Evolutionary conservation across 176 grass and related monocot species (phyloP), one percentile per base, ranked within the genome.

Genomic region (Carex littledalei): DNA sequence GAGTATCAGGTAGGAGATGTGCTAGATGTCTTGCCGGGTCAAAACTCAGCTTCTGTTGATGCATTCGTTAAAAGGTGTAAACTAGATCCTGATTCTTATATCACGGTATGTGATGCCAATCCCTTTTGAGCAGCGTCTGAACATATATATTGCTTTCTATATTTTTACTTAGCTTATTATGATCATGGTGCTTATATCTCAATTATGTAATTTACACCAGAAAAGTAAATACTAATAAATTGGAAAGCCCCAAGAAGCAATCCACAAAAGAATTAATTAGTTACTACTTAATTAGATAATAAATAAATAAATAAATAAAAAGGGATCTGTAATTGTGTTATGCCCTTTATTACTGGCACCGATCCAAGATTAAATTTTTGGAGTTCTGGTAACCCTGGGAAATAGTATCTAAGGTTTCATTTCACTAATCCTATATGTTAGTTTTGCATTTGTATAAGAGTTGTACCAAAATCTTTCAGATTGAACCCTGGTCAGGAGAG

Each of bases 1-100:
- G 84, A 82, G 29, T 98, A 95, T 94, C 90, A 90, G 87, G 77
- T 88, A 49, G 93, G 93, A 6, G 91, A 98, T 16, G 81, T 89
- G 67, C 84, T 95, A 70, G 93, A 98, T 86, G 82, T 95, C 87
- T 86, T 98, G 52, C 93, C 91, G 73, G 86, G 93, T 84, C 93
- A 95, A 88, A 71, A 91, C 91, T 87, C 89, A 81, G 82, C 79
- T 67, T 81, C 41, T 89, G 85, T 98, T 50, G 85, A 98, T 81
- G 88, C 88, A 82, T 98, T 98, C 87, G 90, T 98, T 85, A 67
- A 90, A 87, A 86, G 87, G n/a, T 92, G 93, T 85, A 98, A 95
- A 55, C 84, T 98, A 84, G 81, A 98, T 75, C 93, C 91, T 67
- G 76, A 95, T 82, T 93, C 88, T 81, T 98, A 93, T 86, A 90